Percentiles rank a stretch among this genome's conserved stretches.
phyloP scores from a whole-genome alignment of 805 yeast genomes.

The Wickerhamiella nectarea region DNA sequence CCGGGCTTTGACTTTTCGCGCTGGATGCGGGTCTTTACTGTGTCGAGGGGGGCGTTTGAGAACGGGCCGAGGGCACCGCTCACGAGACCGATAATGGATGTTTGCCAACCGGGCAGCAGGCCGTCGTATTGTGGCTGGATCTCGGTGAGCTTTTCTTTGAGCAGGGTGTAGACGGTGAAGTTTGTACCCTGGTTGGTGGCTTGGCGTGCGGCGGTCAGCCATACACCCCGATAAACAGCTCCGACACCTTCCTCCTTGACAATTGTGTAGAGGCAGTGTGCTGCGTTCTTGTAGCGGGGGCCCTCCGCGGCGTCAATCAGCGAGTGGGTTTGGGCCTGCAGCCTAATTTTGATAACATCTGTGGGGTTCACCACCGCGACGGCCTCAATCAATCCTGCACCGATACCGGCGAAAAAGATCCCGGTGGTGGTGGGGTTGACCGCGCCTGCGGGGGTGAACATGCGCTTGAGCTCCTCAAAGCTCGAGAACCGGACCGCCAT shows the following conservation, averaged over 20 bases:
- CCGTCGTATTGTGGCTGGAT: constrained; percentile 37
- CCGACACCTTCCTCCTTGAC: constrained; percentile 81
- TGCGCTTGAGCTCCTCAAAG: constrained; percentile 71
- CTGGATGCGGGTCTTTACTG: constrained; percentile 93
- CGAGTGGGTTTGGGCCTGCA: constrained; percentile 90
- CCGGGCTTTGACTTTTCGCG: constrained; percentile 55
- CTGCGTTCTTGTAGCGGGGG: constrained; percentile 88
- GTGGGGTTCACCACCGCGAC: constrained; percentile 89
- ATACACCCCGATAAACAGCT: constrained; percentile 86
- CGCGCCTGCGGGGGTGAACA: constrained; percentile 45
- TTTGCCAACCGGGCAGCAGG: constrained; percentile 82
- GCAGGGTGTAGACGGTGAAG: constrained; percentile 83
- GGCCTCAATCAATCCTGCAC: constrained; percentile 96
- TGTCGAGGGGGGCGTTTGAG: constrained; percentile 94
- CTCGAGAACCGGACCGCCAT: constrained; percentile 96
- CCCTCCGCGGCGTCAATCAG: constrained; percentile 63
- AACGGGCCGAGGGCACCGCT: constrained; percentile 97
- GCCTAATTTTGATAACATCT: constrained; percentile 92
- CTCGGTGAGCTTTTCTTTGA: constrained; percentile 56
- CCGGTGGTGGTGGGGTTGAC: constrained; percentile 57
- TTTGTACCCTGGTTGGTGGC: constrained; percentile 98
- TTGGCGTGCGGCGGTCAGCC: constrained; percentile 92
- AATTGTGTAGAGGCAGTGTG: constrained; percentile 75
- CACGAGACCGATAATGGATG: constrained; percentile 76
- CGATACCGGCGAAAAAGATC: constrained; percentile 84